A percentile compares a stretch with the other conserved stretches of the same genome.
Evolutionary conservation across 345 rosid species (phyloP).

Genomic region (Stellera chamaejasme): DNA sequence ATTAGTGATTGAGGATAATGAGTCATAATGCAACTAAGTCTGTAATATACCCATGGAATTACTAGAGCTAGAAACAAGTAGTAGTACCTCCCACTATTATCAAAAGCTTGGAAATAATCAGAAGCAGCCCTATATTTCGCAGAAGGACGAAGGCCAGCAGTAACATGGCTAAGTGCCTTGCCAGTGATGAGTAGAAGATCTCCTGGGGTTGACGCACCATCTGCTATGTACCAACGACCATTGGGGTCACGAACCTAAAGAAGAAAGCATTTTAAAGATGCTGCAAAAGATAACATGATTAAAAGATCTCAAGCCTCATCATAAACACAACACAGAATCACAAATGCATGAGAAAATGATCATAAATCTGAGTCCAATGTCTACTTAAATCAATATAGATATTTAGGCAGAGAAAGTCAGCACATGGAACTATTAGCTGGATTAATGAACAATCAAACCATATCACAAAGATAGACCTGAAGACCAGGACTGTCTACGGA

Average conservation of each 20-base stretch:
- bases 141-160: conserved; percentile 95
- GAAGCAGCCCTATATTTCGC: conserved; percentile 58
- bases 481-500: conserved; percentile 73
- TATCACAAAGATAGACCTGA: conserved; percentile 44
- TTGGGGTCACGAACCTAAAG: conserved; percentile 91
- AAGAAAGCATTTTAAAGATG: conserved; percentile 15
- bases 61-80: conserved; percentile 7
- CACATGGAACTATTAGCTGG: too few relatives aligned
- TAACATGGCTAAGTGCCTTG: conserved; percentile 86
- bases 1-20: conserved; percentile 5
- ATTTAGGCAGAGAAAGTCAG: too few relatives aligned
- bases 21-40: conserved; percentile 1
- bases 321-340: neutral
- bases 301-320: conserved; percentile 6
- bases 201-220: conserved; percentile 57
- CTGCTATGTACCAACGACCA: conserved; percentile 96
- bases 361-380: too few relatives aligned
- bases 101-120: conserved; percentile 41
- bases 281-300: conserved; percentile 2
- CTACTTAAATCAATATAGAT: too few relatives aligned
- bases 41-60: conserved; percentile 4
- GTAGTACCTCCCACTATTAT: conserved; percentile 66
- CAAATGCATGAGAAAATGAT: neutral
- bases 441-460: too few relatives aligned
- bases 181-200: conserved; percentile 86